Conservation (phyloP, 805 yeast genomes). For the Kuraishia capsulata region DNA sequence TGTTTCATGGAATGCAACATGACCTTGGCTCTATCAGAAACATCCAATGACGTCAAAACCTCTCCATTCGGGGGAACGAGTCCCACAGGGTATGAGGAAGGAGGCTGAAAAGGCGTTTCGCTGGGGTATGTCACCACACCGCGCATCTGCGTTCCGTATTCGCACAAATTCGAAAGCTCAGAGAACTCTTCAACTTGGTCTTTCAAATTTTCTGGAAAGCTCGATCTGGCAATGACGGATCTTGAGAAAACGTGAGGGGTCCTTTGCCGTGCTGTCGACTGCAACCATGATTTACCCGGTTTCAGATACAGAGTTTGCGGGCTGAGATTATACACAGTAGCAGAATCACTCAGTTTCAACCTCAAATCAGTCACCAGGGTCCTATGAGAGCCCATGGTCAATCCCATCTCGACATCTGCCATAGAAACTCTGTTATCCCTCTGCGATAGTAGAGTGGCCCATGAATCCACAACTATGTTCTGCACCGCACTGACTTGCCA, state of each 20-base stretch:
- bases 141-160: no score
- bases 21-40: constrained; percentile 15
- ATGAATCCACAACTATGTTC: constrained; percentile 33
- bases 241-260: no score
- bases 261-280: no score
- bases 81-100: not conserved
- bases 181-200: no score
- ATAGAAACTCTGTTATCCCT: constrained; percentile 24
- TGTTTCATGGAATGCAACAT: constrained; percentile 14
- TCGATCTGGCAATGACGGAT: no score
- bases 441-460: constrained; percentile 30
- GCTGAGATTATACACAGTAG: no score
- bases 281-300: no score
- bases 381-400: constrained; percentile 32
- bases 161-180: no score
- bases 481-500: constrained; percentile 37
- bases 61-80: no score
- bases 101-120: not conserved
- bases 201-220: no score
- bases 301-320: no score
- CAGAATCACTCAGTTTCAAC: not conserved
- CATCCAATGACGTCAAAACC: constrained; percentile 9
- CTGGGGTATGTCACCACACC: not conserved
- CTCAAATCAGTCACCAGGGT: constrained; percentile 5
- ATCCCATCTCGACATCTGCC: constrained; percentile 30